These are phyloP conservation scores for Auxenochlorella pyrenoidosa DNA, from an alignment of 139 green algal genomes.

Conservation along the genomic window DNA sequence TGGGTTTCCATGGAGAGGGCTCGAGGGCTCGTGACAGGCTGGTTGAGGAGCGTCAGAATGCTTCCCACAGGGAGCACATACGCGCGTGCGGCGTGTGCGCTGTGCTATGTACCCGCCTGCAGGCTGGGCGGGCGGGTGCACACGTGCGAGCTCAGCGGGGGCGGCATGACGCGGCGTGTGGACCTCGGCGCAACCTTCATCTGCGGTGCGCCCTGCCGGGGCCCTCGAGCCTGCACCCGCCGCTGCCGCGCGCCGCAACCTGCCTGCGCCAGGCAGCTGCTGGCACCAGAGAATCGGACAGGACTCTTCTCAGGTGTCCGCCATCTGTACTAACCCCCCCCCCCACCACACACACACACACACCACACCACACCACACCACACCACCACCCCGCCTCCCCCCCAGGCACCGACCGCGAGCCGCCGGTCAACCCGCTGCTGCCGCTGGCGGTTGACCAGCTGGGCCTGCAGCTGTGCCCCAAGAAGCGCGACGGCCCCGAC, in stretches of 20 bases:
- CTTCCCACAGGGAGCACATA: too few species aligned
- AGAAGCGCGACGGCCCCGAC: slow-evolving; percentile 9
- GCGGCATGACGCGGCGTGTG: background rate
- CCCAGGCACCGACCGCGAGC: background rate
- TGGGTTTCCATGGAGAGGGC: too few species aligned
- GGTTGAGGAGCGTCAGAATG: too few species aligned
- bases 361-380: too few species aligned
- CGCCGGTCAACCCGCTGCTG: slow-evolving; percentile 45
- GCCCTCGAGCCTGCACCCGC: background rate
- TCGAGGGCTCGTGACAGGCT: too few species aligned
- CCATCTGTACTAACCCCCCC: too few species aligned
- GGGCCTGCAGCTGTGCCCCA: slow-evolving; percentile 34
- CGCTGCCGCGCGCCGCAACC: too few species aligned
- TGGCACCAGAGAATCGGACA: too few species aligned
- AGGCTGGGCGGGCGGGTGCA: slow-evolving; percentile 46
- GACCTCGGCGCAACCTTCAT: slow-evolving; percentile 47
- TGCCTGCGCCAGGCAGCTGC: too few species aligned
- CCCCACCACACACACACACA: too few species aligned
- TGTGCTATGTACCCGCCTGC: background rate
- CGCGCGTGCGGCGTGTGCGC: background rate
- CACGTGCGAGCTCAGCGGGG: background rate
- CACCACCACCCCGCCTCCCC: background rate
- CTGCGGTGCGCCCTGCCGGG: slow-evolving; percentile 3
- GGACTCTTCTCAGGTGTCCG: too few species aligned
- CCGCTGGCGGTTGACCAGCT: slow-evolving; percentile 20